Base-by-base conservation (phyloP, 78 protist genomes). In the Creolimax fragrantissima region DNA sequence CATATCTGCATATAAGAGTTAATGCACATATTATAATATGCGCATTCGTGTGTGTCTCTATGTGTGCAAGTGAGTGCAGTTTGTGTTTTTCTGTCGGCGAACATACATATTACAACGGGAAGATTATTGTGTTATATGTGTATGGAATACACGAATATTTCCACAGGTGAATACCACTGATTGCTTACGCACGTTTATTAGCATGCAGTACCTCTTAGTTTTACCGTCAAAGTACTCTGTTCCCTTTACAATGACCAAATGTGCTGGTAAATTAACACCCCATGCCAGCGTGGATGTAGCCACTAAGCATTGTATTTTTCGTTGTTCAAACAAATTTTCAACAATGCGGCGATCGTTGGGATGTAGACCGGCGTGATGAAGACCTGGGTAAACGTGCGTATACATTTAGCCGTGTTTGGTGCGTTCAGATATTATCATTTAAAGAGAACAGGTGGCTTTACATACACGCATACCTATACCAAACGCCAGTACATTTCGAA, bases 191-290 rank as follows among this genome's bases (percentile, higher is more conserved):
- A n/a, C n/a, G n/a, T n/a, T n/a, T n/a, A n/a, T n/a, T n/a, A n/a
- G n/a, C n/a, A n/a, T n/a, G n/a, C n/a, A n/a, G 93, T 96, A 98
- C 36, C 94, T 90, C 41, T 84, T 42, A 41, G 96, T 83, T 90
- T 92, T 94, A 2, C 98, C 96, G 91, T 98, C 98, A 58, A 90
- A 95, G 88, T 90, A 96, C 88, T 96, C 97, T 5, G 99, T 97
- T 7, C 99, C 99, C 91, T 98, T 99, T 83, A 99, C 91, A 43
- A 99, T 93, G 89, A 99, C 99, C 11, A 97, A 89, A 89, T 98
- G 99, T 3, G 99, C 99, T 2, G 99, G 99, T 35, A 98, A 86
- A 94, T 99, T 99, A 89, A 98, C 98, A 45, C 99, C 99, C 99
- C 99, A 99, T 17, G 99, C 99, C 44, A 99, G 94, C 5, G 99